phyloP scores from a whole-genome alignment of 2,329 filamentous ascomycete species.

The Sporothrix phasma region DNA sequence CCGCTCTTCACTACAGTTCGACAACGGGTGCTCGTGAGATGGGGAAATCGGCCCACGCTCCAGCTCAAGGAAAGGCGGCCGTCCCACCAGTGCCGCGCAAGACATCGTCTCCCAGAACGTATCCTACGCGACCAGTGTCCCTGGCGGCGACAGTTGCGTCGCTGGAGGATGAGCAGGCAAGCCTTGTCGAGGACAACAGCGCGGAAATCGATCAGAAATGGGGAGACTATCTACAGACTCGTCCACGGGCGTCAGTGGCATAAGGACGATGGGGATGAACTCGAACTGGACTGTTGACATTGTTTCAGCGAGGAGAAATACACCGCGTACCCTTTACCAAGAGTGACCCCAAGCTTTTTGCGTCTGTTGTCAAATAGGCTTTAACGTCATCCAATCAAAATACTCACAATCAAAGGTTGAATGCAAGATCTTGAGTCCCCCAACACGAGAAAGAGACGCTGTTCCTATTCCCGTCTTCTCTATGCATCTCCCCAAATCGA shows the following conservation, averaged over 20 bases:
- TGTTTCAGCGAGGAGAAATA: too few species aligned
- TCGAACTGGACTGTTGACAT: too few species aligned
- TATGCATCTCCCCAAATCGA: too few species aligned
- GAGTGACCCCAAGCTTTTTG: too few species aligned
- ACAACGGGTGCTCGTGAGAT: background rate
- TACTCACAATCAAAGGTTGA: too few species aligned
- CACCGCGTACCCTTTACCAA: too few species aligned
- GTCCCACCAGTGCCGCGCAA: background rate
- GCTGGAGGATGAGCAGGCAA: background rate
- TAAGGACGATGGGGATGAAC: too few species aligned
- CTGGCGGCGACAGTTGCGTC: background rate
- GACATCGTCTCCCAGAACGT: background rate
- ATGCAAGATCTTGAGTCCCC: too few species aligned
- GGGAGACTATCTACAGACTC: constrained; percentile 13
- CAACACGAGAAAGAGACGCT: too few species aligned
- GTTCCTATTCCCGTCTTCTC: too few species aligned
- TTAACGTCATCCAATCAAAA: too few species aligned
- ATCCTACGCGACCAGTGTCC: background rate
- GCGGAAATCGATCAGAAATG: constrained; percentile 14
- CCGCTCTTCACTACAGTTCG: background rate
- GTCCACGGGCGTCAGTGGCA: background rate
- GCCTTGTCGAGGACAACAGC: background rate
- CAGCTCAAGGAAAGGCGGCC: background rate
- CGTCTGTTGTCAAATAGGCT: too few species aligned
- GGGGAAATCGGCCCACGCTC: background rate